Percentiles rank a stretch among this genome's conserved stretches.
These are phyloP conservation scores for Codiaeum variegatum DNA, from an alignment of 441 rosid species.

Conservation along the genomic window DNA sequence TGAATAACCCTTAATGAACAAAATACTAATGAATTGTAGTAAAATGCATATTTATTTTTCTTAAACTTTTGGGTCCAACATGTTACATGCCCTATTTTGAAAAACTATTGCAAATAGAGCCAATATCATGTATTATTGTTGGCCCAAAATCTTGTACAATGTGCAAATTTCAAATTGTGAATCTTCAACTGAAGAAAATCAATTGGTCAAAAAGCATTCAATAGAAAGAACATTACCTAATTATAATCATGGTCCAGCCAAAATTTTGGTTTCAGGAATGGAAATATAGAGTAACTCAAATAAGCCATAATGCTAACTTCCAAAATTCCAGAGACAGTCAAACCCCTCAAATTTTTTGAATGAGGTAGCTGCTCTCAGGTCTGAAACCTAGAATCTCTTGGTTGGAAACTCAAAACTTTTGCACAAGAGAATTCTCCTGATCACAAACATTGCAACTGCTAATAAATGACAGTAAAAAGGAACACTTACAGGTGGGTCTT, in stretches of 20 bases:
- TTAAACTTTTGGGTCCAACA: background rate
- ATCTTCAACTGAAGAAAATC: background rate
- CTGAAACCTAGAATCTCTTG: background rate
- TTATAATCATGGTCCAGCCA: background rate
- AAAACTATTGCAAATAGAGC: background rate
- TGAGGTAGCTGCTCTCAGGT: background rate
- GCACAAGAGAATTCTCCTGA: background rate
- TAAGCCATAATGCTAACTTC: background rate
- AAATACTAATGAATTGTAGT: slow-evolving; percentile 6
- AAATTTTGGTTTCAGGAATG: background rate
- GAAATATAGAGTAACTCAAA: background rate
- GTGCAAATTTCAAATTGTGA: background rate
- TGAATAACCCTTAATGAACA: slow-evolving; percentile 16
- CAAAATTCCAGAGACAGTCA: background rate
- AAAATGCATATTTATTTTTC: background rate
- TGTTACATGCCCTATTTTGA: background rate
- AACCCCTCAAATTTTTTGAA: slow-evolving; percentile 1
- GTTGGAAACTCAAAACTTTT: background rate
- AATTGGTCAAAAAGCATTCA: background rate
- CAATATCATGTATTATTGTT: background rate
- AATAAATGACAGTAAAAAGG: background rate
- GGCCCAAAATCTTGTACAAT: background rate
- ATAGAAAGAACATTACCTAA: background rate
- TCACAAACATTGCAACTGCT: background rate
- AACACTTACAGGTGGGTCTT: background rate